Evolutionary conservation across 768 basidiomycete genomes (phyloP), one percentile per base, ranked within the genome.

Genomic region (Mycena rosella): DNA sequence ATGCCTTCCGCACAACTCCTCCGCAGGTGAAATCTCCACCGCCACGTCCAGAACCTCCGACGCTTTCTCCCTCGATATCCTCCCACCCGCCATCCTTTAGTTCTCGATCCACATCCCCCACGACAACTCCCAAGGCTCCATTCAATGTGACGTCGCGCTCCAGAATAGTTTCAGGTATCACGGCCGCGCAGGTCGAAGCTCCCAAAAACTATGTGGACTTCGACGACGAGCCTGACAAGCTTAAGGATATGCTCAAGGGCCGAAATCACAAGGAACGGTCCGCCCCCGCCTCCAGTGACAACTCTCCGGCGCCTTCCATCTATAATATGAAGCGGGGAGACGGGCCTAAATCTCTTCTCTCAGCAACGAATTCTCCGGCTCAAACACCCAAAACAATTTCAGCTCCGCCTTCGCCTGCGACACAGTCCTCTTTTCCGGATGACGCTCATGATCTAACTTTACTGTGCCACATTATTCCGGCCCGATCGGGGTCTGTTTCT

Each of bases 181-280:
- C 88, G 10, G 81, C 81, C 11, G 91, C 93, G 66, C 86, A 86
- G 65, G 92, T 87, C 0, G 91, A 94, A 75, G 94, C 93, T 0
- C 88, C 92, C 0, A 93, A 87, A 78, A 93, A 89, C 70, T 90
- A 87, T 73, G 90, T 94, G 2, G 94, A 95, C 74, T 93, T 89
- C 63, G 94, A 95, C 3, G 91, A 94, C 48, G 94, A 95, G 74
- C 84, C 90, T 2, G 90, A 89, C 60, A 90, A 88, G 70, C 82
- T 95, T 67, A 93, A 91, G 74, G 90, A 89, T 38, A 82, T 95
- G 74, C 77, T 95, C 34, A 90, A 89, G 72, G 88, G 86, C 13
- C 85, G 76, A 62, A 78, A 79, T 36, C 81, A 78, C 20, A 88
- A 79, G 65, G 83, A 84, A 20, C 80, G 75, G 51, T 71, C 75